These are phyloP conservation scores for Tetrahymena borealis DNA, from an alignment of 73 alveolate genomes.

Conservation along the genomic window DNA sequence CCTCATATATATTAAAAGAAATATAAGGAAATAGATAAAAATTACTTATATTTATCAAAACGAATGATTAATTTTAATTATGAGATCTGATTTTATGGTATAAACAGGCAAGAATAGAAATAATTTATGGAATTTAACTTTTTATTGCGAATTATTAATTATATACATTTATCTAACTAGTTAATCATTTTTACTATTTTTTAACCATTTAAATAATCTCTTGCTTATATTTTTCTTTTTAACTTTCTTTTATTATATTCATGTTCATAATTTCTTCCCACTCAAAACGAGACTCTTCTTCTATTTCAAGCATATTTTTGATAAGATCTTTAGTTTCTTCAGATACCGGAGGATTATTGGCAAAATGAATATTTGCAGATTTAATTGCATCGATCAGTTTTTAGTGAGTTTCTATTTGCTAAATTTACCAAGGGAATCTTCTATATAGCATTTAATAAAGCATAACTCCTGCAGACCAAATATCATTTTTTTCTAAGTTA, in stretches of 20 bases:
- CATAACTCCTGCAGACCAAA: slow-evolving; percentile 11
- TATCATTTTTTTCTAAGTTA: slow-evolving; percentile 13
- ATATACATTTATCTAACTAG: too few species aligned
- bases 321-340: not conserved
- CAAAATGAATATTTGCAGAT: not conserved
- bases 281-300: not conserved
- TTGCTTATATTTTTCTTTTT: not conserved
- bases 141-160: too few species aligned
- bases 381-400: not conserved
- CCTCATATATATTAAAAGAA: too few species aligned
- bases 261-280: not conserved
- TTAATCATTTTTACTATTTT: not conserved
- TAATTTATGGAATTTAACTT: too few species aligned
- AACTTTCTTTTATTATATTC: not conserved
- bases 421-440: not conserved
- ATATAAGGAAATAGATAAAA: too few species aligned
- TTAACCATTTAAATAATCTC: not conserved
- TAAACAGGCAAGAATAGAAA: too few species aligned
- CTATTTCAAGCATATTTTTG: not conserved
- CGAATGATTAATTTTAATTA: too few species aligned
- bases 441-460: not conserved
- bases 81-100: too few species aligned
- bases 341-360: not conserved
- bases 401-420: not conserved
- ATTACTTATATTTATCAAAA: too few species aligned